Evolutionary conservation across 2,329 filamentous ascomycete species (phyloP), one percentile per base, ranked within the genome.

Genomic region (Penicillium sp.): DNA sequence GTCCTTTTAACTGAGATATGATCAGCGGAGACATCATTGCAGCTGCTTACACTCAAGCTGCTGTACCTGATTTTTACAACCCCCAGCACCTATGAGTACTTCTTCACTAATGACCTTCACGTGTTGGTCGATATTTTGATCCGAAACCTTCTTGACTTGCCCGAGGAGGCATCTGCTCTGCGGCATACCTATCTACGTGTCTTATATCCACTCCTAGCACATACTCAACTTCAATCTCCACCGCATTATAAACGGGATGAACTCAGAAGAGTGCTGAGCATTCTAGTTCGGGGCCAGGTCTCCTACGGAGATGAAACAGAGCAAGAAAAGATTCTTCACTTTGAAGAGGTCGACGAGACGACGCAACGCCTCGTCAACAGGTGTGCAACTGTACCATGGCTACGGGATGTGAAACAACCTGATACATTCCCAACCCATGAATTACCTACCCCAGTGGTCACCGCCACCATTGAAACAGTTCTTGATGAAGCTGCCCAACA

Each of bases 91-190:
- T 91, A 94, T 72, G 94, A 99, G 75, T 99, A 97, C 75, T 99
- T 99, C 70, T 99, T 97, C 74, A 97, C 92, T 24, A 99, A 99
- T 70, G 94, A 99, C 68, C 81, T 99, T 26, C 90, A 91, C 54
- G 94, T 99, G 4, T 83, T 99, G 14, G 82, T 97, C 43, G 94
- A 99, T 69, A 94, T 99, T 60, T 92, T 99, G 54, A 91, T 99
- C 56, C 90, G 94, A 39, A 99, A 99, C 67, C 81, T 99, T n/a
- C 86, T 97, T 66, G 94, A 99, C 71, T 81, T 99, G 8, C 94
- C 95, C 0, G 88, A 93, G 66, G 93, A 96, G 70, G 86, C 80
- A 10, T 65, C 71, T 13, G 77, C 84, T 2, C 79, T 99, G 53
- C 86, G 93, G 33, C 94, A 99, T 72, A 99, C 94, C 3, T 99